Conservation (phyloP, 164 flowering plant species). For the grape (Vitis vinifera) region DNA sequence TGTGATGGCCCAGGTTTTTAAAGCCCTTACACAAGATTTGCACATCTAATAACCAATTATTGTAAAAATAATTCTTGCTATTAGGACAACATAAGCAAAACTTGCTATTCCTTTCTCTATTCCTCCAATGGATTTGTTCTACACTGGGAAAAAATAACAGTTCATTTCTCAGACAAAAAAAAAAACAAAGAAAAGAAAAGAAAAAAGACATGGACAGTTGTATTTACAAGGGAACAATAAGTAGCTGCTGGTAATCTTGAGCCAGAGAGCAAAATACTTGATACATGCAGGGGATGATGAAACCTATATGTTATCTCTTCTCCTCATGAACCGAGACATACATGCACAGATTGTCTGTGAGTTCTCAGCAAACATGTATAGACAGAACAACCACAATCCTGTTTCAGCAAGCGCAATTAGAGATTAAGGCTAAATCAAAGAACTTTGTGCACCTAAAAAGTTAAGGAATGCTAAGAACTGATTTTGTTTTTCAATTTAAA, state of each 20-base stretch:
- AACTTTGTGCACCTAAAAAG: too few relatives aligned
- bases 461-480: too few relatives aligned
- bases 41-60: too few relatives aligned
- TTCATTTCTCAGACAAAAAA: too few relatives aligned
- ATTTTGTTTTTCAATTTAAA: too few relatives aligned
- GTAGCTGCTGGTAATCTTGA: neutral
- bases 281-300: too few relatives aligned
- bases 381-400: slow-evolving; percentile 86
- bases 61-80: too few relatives aligned
- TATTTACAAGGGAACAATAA: neutral
- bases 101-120: too few relatives aligned
- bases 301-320: slow-evolving; percentile 34
- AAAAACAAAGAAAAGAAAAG: neutral
- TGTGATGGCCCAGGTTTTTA: too few relatives aligned
- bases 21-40: too few relatives aligned
- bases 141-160: neutral
- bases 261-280: too few relatives aligned
- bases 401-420: slow-evolving; percentile 25
- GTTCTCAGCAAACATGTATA: slow-evolving; percentile 54
- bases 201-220: neutral
- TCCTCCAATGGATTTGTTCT: neutral
- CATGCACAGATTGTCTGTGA: slow-evolving; percentile 31
- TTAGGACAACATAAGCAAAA: too few relatives aligned
- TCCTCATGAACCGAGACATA: slow-evolving; percentile 30
- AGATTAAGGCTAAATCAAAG: neutral